Percentiles rank a stretch among this genome's conserved stretches.
These are phyloP conservation scores for Leishmania braziliensis DNA, from an alignment of 208 protist species.

Conservation along the genomic window DNA sequence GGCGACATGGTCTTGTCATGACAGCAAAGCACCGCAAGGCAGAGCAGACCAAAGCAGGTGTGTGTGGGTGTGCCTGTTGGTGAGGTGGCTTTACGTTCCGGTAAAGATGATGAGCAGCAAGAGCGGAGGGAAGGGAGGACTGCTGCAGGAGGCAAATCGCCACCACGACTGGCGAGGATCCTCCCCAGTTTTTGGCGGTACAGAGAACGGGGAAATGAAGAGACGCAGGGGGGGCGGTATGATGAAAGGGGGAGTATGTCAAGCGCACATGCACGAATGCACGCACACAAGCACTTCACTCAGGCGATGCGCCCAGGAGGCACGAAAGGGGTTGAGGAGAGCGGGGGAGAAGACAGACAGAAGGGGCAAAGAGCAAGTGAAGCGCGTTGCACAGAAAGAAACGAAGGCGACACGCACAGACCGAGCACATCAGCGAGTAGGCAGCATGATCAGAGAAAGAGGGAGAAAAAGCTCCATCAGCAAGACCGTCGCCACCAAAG, in stretches of 20 bases:
- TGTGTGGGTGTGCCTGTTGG: neutral
- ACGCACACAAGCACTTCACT: neutral
- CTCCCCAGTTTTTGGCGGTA: neutral
- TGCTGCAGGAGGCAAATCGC: too few species aligned
- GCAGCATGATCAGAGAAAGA: neutral
- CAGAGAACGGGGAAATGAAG: neutral
- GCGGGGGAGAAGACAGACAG: neutral
- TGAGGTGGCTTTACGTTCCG: neutral
- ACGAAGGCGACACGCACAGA: too few species aligned
- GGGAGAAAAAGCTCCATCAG: neutral
- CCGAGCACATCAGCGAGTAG: too few species aligned
- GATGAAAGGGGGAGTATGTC: neutral
- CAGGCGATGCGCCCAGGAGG: neutral
- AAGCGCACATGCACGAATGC: neutral
- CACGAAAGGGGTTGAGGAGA: neutral
- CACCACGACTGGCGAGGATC: neutral
- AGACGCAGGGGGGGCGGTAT: too few species aligned
- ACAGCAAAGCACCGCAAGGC: neutral
- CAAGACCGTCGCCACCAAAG: neutral
- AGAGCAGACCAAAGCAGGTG: neutral
- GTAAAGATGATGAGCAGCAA: neutral
- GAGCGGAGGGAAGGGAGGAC: neutral
- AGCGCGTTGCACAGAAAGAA: neutral
- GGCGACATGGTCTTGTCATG: conserved; percentile 22
- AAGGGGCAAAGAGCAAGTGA: neutral